Base-by-base conservation (phyloP, 768 basidiomycete species). In the Tephrocybe sp. region DNA sequence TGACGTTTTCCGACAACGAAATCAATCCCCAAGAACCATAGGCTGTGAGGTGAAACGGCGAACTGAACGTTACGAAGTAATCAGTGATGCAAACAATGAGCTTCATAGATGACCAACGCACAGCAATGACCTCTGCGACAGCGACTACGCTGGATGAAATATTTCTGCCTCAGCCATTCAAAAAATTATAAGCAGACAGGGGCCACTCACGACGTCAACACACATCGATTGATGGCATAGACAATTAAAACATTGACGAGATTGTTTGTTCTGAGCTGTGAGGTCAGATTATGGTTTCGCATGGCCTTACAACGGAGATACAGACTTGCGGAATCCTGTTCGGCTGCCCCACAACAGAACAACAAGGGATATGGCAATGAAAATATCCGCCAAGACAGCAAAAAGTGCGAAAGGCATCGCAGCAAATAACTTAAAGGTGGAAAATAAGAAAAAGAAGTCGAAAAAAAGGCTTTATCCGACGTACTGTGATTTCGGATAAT, bases 211-310 rank as follows among this genome's bases (percentile, higher is more conserved):
- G 74, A 74, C 25, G 78, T 78, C 33, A 79, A 58, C 11, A 79
- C 52, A 48, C 76, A 78, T 4, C 77, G 76, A 53, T 78, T 78
- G 54, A 79, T 74, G 4, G 78, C 74, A 53, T 75, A 79, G 21
- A 79, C 59, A 4, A 78, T 79, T 21, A 79, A 61, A 1, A 62
- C 68, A 14, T 72, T 72, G 14, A 79, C 62, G 11, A 78, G 51
- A 1, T 62, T 66, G 43, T 76, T 73, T 2, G 77, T 77, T 24
- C 77, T 78, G 45, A 15, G n/a, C n/a, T n/a, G n/a, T n/a, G n/a
- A n/a, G n/a, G n/a, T n/a, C n/a, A n/a, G n/a, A n/a, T n/a, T n/a
- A n/a, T n/a, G n/a, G n/a, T n/a, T n/a, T n/a, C n/a, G n/a, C n/a
- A n/a, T n/a, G n/a, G n/a, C n/a, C n/a, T n/a, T n/a, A n/a, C n/a